Conservation (phyloP, 1,139 yeast genomes). For the Saccharomyces hybrid region DNA sequence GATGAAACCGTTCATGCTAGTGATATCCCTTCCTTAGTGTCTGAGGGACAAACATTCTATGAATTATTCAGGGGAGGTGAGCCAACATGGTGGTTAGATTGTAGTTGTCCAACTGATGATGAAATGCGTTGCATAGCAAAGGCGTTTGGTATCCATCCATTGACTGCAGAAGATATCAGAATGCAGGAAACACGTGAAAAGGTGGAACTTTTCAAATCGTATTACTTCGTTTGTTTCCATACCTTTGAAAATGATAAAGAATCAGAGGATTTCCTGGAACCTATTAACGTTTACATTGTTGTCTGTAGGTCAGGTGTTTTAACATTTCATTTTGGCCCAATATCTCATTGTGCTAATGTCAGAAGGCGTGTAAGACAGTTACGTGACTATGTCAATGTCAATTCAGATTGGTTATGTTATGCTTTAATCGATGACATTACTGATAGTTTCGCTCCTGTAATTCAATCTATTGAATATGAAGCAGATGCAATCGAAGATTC, state of each 20-base stretch:
- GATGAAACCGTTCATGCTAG: constrained; percentile 89
- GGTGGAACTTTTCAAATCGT: constrained; percentile 66
- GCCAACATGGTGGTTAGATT: constrained; percentile 70
- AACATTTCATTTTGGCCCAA: constrained; percentile 80
- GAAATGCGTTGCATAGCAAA: constrained; percentile 59
- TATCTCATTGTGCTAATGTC: constrained; percentile 77
- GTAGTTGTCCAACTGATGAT: constrained; percentile 59
- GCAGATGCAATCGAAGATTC: constrained; percentile 91
- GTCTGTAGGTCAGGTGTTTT: constrained; percentile 80
- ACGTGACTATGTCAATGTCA: constrained; percentile 77
- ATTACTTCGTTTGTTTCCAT: constrained; percentile 77
- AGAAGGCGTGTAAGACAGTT: constrained; percentile 87
- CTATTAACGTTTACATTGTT: constrained; percentile 79
- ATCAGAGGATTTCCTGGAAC: constrained; percentile 76
- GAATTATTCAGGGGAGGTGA: constrained; percentile 48
- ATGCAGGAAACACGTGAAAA: constrained; percentile 84
- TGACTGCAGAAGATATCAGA: constrained; percentile 77
- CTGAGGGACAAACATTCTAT: constrained; percentile 56
- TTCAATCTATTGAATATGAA: constrained; percentile 78
- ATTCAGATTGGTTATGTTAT: constrained; percentile 91
- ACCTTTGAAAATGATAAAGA: constrained; percentile 71
- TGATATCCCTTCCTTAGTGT: constrained; percentile 67
- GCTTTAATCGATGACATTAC: constrained; percentile 91
- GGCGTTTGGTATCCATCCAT: constrained; percentile 78
- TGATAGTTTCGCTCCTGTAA: constrained; percentile 88